Base-by-base conservation (phyloP, 1,139 yeast species). In the Pichia sp. region DNA sequence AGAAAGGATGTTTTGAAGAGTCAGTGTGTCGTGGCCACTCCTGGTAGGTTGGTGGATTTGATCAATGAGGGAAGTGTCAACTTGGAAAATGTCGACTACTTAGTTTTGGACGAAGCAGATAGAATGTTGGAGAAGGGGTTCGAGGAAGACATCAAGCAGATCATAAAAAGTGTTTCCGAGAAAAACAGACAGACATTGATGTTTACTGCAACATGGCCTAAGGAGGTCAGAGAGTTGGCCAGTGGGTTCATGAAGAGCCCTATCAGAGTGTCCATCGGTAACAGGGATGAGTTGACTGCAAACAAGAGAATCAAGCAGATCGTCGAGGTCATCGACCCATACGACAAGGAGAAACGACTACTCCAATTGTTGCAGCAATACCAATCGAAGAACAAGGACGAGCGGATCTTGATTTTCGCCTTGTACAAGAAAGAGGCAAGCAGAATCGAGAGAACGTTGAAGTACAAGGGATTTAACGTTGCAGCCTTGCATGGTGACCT, bases 101-200 rank as follows among this genome's bases (percentile, higher is more conserved):
- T 95, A 62, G 95, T 93, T 29, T 77, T 93, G 53, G 99, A 93
- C 71, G 99, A 93, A 74, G 99, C 98, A 43, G 99, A 93, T 71
- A 83, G 99, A 74, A 95, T 93, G 99, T 80, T 93, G 61, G 99
- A 93, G 72, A 85, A 83, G 67, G 99, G 99, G 38, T 93, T 93
- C 67, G 99, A 93, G 73, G 96, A 92, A 69, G 99, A 92, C 72
- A 93, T 93, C 69, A 90, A 88, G 72, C 76, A 78, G 60, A 90
- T 95, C 61, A 84, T 93, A 67, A 75, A 81, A 14, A 72, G 77
- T 48, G 79, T 87, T 27, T 74, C 72, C 20, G 64, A 72, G 46
- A 61, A 70, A 12, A 67, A 72, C 27, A 83, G 96, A 69, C 95
- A 88, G 70, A 90, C 97, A 0, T 80, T 88, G 61, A 87, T 87